Conservation (phyloP, 2,329 filamentous ascomycete genomes). For the Nannizziopsis barbatae region DNA sequence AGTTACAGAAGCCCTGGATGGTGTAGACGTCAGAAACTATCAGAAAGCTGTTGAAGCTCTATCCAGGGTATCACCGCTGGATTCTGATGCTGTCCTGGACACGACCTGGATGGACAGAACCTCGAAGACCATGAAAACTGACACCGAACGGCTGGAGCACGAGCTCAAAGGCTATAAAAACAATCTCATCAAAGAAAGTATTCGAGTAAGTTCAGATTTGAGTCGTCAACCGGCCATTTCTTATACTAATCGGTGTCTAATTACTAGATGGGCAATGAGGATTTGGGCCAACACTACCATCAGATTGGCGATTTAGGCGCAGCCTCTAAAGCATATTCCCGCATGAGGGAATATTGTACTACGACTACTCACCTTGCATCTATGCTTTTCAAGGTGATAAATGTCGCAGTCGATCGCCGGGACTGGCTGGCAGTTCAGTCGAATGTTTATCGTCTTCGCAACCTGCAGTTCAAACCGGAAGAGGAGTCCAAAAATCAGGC, state of each 20-base stretch:
- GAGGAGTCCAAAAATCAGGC: constrained; percentile 46
- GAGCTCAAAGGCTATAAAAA: constrained; percentile 92
- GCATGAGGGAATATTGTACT: constrained; percentile 85
- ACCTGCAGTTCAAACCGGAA: constrained; percentile 44
- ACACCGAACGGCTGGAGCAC: constrained; percentile 65
- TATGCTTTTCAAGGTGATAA: constrained; percentile 67
- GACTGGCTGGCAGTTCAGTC: constrained; percentile 63
- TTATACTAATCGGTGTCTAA: neutral
- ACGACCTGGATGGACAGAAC: constrained; percentile 62
- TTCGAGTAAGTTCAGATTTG: constrained; percentile 50
- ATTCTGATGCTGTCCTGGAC: constrained; percentile 58
- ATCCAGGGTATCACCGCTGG: constrained; percentile 50
- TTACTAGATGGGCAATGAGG: constrained; percentile 94
- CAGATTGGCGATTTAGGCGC: constrained; percentile 60
- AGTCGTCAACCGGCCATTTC: constrained; percentile 4
- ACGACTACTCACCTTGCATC: constrained; percentile 73
- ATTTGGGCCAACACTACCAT: constrained; percentile 75
- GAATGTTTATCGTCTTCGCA: constrained; percentile 47
- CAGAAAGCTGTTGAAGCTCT: constrained; percentile 56
- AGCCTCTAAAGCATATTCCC: constrained; percentile 65
- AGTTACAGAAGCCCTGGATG: constrained; percentile 61
- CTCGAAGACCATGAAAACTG: constrained; percentile 54
- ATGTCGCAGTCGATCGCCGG: constrained; percentile 60
- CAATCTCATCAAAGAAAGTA: constrained; percentile 94
- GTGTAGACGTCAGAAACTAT: constrained; percentile 63